A percentile compares a stretch with the other conserved stretches of the same genome.
Conservation (phyloP, 176 grass and related monocot genomes). For the Phoenix dactylifera region DNA sequence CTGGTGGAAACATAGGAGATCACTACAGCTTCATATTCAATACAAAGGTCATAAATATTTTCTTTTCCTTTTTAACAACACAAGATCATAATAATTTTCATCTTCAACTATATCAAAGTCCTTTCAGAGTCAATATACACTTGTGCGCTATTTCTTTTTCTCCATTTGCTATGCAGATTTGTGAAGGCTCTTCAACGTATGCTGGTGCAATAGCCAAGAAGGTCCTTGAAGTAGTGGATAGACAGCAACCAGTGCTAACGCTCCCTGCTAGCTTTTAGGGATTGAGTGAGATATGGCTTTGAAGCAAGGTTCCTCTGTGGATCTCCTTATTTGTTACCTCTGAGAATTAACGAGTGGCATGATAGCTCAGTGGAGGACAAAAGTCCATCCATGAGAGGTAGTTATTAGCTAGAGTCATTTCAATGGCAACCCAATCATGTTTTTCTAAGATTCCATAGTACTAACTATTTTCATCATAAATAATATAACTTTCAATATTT, state of each 20-base stretch:
- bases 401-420: no score
- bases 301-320: no score
- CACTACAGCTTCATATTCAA: conserved; percentile 91
- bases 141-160: conserved; percentile 6
- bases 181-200: conserved; percentile 65
- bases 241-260: conserved; percentile 19
- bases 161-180: conserved; percentile 35
- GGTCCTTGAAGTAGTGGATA: conserved; percentile 57
- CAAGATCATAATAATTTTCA: background rate
- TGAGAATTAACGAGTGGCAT: no score
- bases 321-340: no score
- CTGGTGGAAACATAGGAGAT: conserved; percentile 67
- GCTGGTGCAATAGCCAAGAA: conserved; percentile 64
- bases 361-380: no score
- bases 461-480: no score
- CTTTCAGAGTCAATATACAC: background rate
- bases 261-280: conserved; percentile 11
- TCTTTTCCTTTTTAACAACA: background rate
- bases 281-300: no score
- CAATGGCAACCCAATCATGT: no score
- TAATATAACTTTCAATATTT: no score
- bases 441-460: no score
- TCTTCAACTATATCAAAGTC: background rate
- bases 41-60: conserved; percentile 47
- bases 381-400: no score